Percentiles rank a stretch among this genome's conserved stretches.
phyloP scores from a whole-genome alignment of 305 asterid species.

The Fraxinus sp. region DNA sequence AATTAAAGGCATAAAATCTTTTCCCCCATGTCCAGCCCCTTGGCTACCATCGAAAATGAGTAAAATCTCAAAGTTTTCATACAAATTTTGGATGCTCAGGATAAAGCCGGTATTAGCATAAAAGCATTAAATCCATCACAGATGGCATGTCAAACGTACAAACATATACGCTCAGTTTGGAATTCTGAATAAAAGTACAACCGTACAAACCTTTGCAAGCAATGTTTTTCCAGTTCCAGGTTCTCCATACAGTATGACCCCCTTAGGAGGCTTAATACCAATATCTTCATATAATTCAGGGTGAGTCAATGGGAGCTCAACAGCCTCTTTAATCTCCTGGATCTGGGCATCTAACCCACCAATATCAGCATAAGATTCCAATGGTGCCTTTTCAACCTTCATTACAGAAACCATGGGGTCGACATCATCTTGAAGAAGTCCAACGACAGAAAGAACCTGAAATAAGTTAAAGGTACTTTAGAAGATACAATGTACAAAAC shows the following conservation, averaged over 20 bases:
- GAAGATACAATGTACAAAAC: neutral
- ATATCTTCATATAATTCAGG: conserved; percentile 94
- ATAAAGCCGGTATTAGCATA: neutral
- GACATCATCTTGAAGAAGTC: conserved; percentile 92
- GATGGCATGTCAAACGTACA: neutral
- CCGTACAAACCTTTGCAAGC: conserved; percentile 51
- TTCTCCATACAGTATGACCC: conserved; percentile 92
- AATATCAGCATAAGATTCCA: conserved; percentile 96
- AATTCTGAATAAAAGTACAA: neutral
- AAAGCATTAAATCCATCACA: neutral
- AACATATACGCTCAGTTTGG: neutral
- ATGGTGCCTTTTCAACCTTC: conserved; percentile 97
- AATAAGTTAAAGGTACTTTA: conserved; percentile 14
- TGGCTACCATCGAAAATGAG: neutral
- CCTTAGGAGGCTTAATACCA: conserved; percentile 92
- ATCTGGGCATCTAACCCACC: conserved; percentile 99
- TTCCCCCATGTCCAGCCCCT: neutral
- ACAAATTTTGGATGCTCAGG: neutral
- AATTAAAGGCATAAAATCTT: neutral
- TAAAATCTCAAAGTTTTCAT: neutral
- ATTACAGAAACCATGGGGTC: conserved; percentile 98
- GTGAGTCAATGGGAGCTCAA: conserved; percentile 90
- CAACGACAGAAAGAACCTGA: conserved; percentile 95
- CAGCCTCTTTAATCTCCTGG: conserved; percentile 96
- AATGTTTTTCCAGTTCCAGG: conserved; percentile 94